Evolutionary conservation across 495 filamentous ascomycete species (phyloP), one percentile per base, ranked within the genome.

Genomic region (Penicillium malachiteum): DNA sequence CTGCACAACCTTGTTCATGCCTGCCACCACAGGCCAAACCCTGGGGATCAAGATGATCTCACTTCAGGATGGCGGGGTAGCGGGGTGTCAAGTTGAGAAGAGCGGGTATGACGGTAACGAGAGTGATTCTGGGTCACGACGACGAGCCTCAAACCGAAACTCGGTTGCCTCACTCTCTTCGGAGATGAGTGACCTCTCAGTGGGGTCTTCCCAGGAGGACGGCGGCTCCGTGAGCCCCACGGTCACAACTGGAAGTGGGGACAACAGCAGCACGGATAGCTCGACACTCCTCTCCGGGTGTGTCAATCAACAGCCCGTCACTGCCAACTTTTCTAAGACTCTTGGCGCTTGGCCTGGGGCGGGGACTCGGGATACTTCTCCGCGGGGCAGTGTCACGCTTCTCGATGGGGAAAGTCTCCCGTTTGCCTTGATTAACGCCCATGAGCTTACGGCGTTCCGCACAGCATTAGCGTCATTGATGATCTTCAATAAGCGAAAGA

Each of bases 1-100:
- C 37, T 82, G 84, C 40, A 95, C 89, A 3, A 96, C 89, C 0
- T 77, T 97, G 32, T 94, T 96, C 69, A 98, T 97, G 94, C 94
- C 94, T 4, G 89, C 89, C 3, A 83, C 73, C 50, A 82, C 78
- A 13, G 78, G 77, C 48, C 72, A 78, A 32, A 81, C 78, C 0
- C 66, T 83, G 12, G 85, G 84, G 8, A 79, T 88, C 52, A 88
- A 88, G 67, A 81, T 87, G 55, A 76, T 87, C 11, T 85, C 83
- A 7, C 59, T 77, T 47, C 67, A 75, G 52, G 73, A 77, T 46
- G 65, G 62, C n/a, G 65, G 51, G 11, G 54, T 46, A 5, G 68
- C 69, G 6, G 73, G 73, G 1, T 75, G 73, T 55, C 63, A 66
- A 0, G 53, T 70, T n/a, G 73, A 74, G 21, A 59, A 57, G 8